Percentiles rank a stretch among this genome's conserved stretches.
phyloP scores from a whole-genome alignment of 495 filamentous ascomycete species.

The Stereocaulon alpinum region DNA sequence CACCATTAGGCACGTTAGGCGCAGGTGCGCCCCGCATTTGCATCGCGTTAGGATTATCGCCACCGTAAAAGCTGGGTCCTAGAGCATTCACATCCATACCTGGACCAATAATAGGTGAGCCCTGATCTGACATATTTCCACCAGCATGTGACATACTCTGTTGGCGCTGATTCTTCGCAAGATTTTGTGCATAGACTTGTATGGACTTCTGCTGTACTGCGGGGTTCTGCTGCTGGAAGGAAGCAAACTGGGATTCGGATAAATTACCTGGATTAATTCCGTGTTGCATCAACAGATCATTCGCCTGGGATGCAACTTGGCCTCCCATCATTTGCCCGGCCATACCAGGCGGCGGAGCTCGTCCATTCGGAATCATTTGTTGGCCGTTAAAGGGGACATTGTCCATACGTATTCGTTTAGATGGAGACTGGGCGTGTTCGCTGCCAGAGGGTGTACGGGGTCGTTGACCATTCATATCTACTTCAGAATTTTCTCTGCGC shows the following conservation, averaged over 20 bases:
- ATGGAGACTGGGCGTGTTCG: slow-evolving; percentile 86
- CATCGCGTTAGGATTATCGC: slow-evolving; percentile 35
- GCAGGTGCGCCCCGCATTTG: slow-evolving; percentile 38
- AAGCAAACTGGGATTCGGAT: slow-evolving; percentile 65
- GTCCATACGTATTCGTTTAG: slow-evolving; percentile 84
- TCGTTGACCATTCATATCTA: slow-evolving; percentile 75
- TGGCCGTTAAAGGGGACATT: slow-evolving; percentile 60
- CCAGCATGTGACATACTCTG: slow-evolving; percentile 61
- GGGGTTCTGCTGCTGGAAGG: slow-evolving; percentile 54
- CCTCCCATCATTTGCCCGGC: slow-evolving; percentile 54
- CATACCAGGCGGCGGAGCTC: slow-evolving; percentile 61
- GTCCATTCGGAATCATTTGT: slow-evolving; percentile 70
- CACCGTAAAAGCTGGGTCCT: slow-evolving; percentile 58
- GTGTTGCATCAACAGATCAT: slow-evolving; percentile 60
- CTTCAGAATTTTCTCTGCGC: slow-evolving; percentile 75
- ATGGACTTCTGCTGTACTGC: slow-evolving; percentile 65
- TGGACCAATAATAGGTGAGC: slow-evolving; percentile 67
- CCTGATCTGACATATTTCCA: slow-evolving; percentile 52
- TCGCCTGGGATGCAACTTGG: slow-evolving; percentile 42
- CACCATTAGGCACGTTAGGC: slow-evolving; percentile 44
- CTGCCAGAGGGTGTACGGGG: slow-evolving; percentile 71
- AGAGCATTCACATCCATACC: slow-evolving; percentile 52
- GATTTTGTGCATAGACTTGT: slow-evolving; percentile 73
- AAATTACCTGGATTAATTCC: slow-evolving; percentile 66
- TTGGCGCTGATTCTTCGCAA: slow-evolving; percentile 67